Evolutionary conservation across 2,329 filamentous ascomycete genomes (phyloP).

Genomic region (Aspergillus ochraceus): DNA sequence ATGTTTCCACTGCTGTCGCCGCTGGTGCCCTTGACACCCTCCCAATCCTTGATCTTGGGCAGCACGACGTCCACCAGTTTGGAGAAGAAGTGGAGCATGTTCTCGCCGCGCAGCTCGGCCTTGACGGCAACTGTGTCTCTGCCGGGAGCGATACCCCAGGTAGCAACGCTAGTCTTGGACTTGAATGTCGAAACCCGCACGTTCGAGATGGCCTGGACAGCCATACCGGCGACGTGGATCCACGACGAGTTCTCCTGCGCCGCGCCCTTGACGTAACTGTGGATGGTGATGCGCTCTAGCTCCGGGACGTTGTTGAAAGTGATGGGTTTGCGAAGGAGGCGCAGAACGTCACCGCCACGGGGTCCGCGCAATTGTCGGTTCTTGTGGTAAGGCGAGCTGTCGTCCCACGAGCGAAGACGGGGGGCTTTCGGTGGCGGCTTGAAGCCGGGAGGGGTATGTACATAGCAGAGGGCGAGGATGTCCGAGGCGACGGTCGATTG

Average conservation of each 20-base stretch:
- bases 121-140: slow-evolving; percentile 72
- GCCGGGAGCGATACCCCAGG: slow-evolving; percentile 72
- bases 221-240: slow-evolving; percentile 79
- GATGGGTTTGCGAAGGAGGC: slow-evolving; percentile 55
- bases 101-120: slow-evolving; percentile 72
- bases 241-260: slow-evolving; percentile 70
- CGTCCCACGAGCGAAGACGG: slow-evolving; percentile 81
- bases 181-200: slow-evolving; percentile 69
- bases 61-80: slow-evolving; percentile 88
- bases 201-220: slow-evolving; percentile 82
- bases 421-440: slow-evolving; percentile 57
- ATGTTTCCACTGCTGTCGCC: slow-evolving; percentile 90
- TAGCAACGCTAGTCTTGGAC: slow-evolving; percentile 67
- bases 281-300: slow-evolving; percentile 77
- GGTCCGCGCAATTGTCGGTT: slow-evolving; percentile 84
- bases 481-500: slow-evolving; percentile 82
- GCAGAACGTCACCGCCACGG: slow-evolving; percentile 66
- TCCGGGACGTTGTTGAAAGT: slow-evolving; percentile 83
- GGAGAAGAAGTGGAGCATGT: slow-evolving; percentile 86
- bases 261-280: slow-evolving; percentile 68
- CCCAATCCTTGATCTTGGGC: slow-evolving; percentile 95
- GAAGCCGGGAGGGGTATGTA: slow-evolving; percentile 79
- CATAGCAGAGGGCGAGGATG: slow-evolving; percentile 84
- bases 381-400: slow-evolving; percentile 89
- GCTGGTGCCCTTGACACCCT: slow-evolving; percentile 70